phyloP scores from a whole-genome alignment of 2,329 filamentous ascomycete species.

The Pseudogymnoascus pannorum region DNA sequence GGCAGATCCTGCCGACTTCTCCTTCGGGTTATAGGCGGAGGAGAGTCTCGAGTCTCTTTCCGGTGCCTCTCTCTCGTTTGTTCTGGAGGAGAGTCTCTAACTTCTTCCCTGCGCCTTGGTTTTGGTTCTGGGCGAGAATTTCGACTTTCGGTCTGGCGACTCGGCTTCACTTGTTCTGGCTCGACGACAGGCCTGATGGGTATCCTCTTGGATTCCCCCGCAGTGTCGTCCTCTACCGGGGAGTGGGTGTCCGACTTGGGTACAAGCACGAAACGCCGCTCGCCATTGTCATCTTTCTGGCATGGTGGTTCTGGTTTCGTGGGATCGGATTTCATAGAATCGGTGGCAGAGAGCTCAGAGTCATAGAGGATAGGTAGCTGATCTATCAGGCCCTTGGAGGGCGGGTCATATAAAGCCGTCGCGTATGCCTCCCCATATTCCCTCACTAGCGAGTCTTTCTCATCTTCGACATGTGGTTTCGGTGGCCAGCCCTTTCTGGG shows the following conservation, averaged over 20 bases:
- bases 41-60: not conserved
- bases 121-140: conserved; percentile 11
- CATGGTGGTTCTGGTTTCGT: conserved; percentile 36
- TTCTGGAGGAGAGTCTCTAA: not conserved
- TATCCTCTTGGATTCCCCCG: conserved; percentile 8
- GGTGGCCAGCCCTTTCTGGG: conserved; percentile 41
- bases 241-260: conserved; percentile 24
- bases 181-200: conserved; percentile 4
- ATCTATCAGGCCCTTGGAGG: conserved; percentile 56
- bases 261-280: conserved; percentile 59
- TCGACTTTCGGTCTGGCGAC: not conserved
- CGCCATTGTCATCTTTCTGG: conserved; percentile 34
- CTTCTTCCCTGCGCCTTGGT: not conserved
- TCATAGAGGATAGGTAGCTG: conserved; percentile 62
- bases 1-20: conserved; percentile 28
- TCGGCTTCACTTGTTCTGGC: not conserved
- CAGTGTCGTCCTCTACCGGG: conserved; percentile 20
- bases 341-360: conserved; percentile 36
- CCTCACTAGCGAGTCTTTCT: conserved; percentile 51
- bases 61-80: not conserved
- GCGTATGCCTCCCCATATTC: conserved; percentile 39
- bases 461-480: conserved; percentile 62
- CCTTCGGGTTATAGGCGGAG: conserved; percentile 12
- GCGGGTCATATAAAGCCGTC: conserved; percentile 45
- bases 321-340: conserved; percentile 12